These are phyloP conservation scores for Fusarium papillatum DNA, from an alignment of 2,329 filamentous ascomycete genomes.

Conservation along the genomic window DNA sequence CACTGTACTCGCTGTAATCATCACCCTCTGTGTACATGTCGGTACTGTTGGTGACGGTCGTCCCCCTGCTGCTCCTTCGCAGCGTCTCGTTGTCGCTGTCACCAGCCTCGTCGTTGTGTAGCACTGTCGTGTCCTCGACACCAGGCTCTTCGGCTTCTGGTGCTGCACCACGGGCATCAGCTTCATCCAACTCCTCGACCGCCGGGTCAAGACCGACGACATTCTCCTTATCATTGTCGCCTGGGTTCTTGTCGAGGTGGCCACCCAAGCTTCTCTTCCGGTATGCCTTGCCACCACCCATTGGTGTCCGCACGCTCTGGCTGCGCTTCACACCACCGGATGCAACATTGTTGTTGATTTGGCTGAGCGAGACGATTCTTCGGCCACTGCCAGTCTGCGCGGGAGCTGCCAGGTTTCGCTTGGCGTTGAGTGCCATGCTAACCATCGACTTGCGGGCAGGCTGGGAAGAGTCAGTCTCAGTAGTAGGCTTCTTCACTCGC, in stretches of 20 bases:
- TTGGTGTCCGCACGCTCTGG: slow-evolving; percentile 80
- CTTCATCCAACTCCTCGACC: slow-evolving; percentile 67
- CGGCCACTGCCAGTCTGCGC: slow-evolving; percentile 72
- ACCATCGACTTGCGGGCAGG: slow-evolving; percentile 54
- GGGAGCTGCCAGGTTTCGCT: slow-evolving; percentile 61
- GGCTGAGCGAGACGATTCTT: slow-evolving; percentile 90
- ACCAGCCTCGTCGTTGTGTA: slow-evolving; percentile 40
- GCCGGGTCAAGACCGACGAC: slow-evolving; percentile 69
- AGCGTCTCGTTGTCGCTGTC: slow-evolving; percentile 66
- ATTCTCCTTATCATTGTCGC: slow-evolving; percentile 74
- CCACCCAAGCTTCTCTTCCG: slow-evolving; percentile 81
- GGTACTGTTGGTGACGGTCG: slow-evolving; percentile 58
- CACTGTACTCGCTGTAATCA: slow-evolving; percentile 55
- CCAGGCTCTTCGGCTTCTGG: slow-evolving; percentile 35
- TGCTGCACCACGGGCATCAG: slow-evolving; percentile 38
- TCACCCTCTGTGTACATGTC: slow-evolving; percentile 54
- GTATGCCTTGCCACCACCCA: slow-evolving; percentile 55
- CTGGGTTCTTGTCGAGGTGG: slow-evolving; percentile 61
- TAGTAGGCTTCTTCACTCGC: slow-evolving; percentile 60
- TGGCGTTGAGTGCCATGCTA: slow-evolving; percentile 67
- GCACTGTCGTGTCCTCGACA: slow-evolving; percentile 43
- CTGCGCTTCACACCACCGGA: slow-evolving; percentile 78
- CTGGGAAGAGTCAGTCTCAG: slow-evolving; percentile 42
- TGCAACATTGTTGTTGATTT: slow-evolving; percentile 84
- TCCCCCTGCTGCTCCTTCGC: slow-evolving; percentile 63